Evolutionary conservation across 2,329 filamentous ascomycete species (phyloP).

Genomic region (Fonsecaea multimorphosa): DNA sequence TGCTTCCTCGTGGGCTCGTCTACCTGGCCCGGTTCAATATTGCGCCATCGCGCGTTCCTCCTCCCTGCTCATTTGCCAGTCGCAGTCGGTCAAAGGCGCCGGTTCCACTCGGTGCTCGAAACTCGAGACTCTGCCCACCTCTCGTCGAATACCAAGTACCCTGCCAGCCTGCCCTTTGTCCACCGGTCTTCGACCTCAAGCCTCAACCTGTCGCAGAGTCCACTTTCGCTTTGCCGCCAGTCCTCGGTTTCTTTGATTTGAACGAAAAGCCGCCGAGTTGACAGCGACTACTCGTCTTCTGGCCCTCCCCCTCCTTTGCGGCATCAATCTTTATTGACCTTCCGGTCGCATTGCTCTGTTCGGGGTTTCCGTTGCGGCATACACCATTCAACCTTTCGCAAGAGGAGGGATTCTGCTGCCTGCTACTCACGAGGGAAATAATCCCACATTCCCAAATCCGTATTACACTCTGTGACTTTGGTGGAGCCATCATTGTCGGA

Average conservation of each 20-base stretch:
- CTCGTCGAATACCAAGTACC: background rate
- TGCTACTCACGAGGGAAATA: background rate
- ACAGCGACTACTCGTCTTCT: constrained; percentile 1
- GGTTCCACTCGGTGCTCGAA: constrained; percentile 3
- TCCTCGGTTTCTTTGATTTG: constrained; percentile 10
- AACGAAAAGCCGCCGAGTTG: constrained; percentile 16
- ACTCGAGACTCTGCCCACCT: background rate
- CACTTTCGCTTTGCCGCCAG: constrained; percentile 25
- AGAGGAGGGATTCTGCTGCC: constrained; percentile 21
- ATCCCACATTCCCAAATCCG: constrained; percentile 20
- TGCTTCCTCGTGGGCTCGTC: constrained; percentile 18
- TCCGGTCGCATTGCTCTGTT: constrained; percentile 7
- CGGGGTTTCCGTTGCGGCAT: constrained; percentile 8
- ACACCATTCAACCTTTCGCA: constrained; percentile 4
- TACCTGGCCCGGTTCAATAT: constrained; percentile 20
- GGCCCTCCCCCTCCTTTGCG: constrained; percentile 3
- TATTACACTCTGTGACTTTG: constrained; percentile 23
- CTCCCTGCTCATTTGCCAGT: constrained; percentile 18
- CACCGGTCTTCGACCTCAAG: constrained; percentile 5
- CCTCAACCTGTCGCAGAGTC: constrained; percentile 22
- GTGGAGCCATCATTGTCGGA: constrained; percentile 24
- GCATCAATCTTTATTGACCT: constrained; percentile 16
- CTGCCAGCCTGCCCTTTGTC: constrained; percentile 1
- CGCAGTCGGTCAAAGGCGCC: background rate
- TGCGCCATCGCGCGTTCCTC: constrained; percentile 33